Conservation (phyloP, 1,139 yeast genomes). For the Candida mesenterica region DNA sequence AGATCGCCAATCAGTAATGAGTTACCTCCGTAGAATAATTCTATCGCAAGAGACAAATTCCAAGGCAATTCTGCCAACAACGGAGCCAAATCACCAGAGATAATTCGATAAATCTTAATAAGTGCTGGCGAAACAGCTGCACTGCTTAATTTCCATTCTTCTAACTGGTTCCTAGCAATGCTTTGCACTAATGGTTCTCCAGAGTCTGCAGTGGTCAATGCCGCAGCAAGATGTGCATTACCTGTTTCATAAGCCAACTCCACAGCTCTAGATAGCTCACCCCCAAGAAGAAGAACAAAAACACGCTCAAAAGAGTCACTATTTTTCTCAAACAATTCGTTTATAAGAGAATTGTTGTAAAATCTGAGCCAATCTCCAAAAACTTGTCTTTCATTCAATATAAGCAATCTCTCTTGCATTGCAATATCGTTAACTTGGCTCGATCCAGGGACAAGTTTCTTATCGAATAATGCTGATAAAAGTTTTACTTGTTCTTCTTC, state of each 20-base stretch:
- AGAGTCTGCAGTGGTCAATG: constrained; percentile 71
- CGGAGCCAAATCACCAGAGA: constrained; percentile 54
- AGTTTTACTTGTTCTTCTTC: constrained; percentile 38
- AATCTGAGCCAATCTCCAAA: constrained; percentile 42
- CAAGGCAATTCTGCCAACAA: constrained; percentile 57
- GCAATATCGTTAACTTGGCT: constrained; percentile 24
- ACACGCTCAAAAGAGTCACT: constrained; percentile 47
- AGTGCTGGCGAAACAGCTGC: constrained; percentile 52
- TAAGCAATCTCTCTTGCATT: constrained; percentile 21
- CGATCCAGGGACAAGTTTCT: constrained; percentile 4
- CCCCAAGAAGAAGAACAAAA: constrained; percentile 52
- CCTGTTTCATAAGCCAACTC: constrained; percentile 54
- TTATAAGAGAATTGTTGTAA: constrained; percentile 21
- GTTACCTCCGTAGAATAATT: constrained; percentile 58
- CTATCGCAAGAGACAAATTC: constrained; percentile 59
- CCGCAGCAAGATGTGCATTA: constrained; percentile 66
- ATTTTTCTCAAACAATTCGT: constrained; percentile 16
- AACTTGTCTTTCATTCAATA: constrained; percentile 36
- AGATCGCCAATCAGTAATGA: constrained; percentile 35
- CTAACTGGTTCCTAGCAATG: constrained; percentile 60
- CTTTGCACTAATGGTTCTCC: constrained; percentile 55
- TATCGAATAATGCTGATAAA: constrained; percentile 59
- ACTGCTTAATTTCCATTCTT: constrained; percentile 57
- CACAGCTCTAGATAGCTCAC: constrained; percentile 63
- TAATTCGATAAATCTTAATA: constrained; percentile 58